Base-by-base conservation (phyloP, 352 stramenopile genomes). In the Pythium sukuiense region DNA sequence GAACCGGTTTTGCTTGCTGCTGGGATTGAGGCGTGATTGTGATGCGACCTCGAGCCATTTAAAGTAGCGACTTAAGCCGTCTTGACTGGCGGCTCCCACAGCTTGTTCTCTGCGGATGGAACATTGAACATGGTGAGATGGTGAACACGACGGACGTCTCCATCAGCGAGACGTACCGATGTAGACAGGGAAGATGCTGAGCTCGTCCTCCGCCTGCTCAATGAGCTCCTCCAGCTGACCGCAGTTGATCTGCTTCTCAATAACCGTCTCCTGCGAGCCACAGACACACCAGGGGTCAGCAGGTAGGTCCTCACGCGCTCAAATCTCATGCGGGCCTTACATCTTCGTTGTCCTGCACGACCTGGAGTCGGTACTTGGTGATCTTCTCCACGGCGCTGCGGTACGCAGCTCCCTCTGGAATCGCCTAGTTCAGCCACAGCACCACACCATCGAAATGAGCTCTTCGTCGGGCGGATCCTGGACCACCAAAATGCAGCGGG, bases 191-290 rank as follows among this genome's bases (percentile, higher is more conserved):
- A 95, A 91, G 65, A 95, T 72, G 67, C 74, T 90, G 67, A 95
- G 72, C 64, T 95, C 87, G 65, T 95, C 87, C 61, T 95, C 81
- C 4, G 87, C 87, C 76, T 96, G 85, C 56, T 93, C 86, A 39
- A 96, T 93, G 53, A 96, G 79, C 69, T 95, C 86, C 65, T 96
- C 88, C 41, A 96, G 74, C 69, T 96, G 88, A 13, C 88, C 88
- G 70, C 87, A 94, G 77, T 92, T 93, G 69, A 96, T 94, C 63
- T 80, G 77, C 60, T 82, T 84, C 71, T 96, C 88, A 72, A 96
- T 93, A 32, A 78, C 73, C 48, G 81, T 69, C 72, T 96, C 88
- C 81, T 96, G 37, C 16, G 3, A 56, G 18, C 12, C 3, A n/a
- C 7, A 33, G 7, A n/a, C 7, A 33, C 3, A 12, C 45, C 29